phyloP scores from a whole-genome alignment of 805 yeast species.

The Candida gorgasii region DNA sequence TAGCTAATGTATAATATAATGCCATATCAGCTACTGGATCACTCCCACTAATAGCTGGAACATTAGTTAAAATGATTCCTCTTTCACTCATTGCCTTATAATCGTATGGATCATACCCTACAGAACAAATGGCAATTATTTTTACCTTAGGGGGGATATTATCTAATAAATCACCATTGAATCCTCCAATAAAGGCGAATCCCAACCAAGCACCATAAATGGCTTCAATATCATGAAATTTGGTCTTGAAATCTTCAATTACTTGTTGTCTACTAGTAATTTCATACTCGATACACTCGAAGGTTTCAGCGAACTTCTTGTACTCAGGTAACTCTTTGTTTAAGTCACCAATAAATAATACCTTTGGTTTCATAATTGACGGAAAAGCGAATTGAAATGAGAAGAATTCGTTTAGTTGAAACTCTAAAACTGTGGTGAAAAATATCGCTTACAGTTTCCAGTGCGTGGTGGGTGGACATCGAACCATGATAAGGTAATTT shows the following conservation, averaged over 20 bases:
- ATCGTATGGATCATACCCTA: slow-evolving; percentile 58
- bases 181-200: slow-evolving; percentile 52
- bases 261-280: slow-evolving; percentile 46
- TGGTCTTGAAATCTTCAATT: slow-evolving; percentile 37
- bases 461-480: background rate
- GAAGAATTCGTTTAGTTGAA: too few relatives aligned
- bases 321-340: slow-evolving; percentile 50
- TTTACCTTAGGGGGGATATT: slow-evolving; percentile 47
- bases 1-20: slow-evolving; percentile 54
- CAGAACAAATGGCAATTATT: slow-evolving; percentile 54
- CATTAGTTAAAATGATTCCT: slow-evolving; percentile 60
- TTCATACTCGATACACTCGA: slow-evolving; percentile 39
- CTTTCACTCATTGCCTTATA: slow-evolving; percentile 36
- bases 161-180: slow-evolving; percentile 43
- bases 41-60: slow-evolving; percentile 55
- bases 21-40: slow-evolving; percentile 76
- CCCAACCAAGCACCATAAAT: slow-evolving; percentile 65
- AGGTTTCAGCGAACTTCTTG: slow-evolving; percentile 36
- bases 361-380: slow-evolving; percentile 28
- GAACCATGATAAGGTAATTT: too few relatives aligned
- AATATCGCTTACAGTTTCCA: background rate
- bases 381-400: background rate
- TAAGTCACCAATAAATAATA: slow-evolving; percentile 52
- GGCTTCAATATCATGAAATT: slow-evolving; percentile 47
- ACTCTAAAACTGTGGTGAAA: slow-evolving; percentile 2